phyloP scores from a whole-genome alignment of 2,329 filamentous ascomycete species.

The Mycogone perniciosa region DNA sequence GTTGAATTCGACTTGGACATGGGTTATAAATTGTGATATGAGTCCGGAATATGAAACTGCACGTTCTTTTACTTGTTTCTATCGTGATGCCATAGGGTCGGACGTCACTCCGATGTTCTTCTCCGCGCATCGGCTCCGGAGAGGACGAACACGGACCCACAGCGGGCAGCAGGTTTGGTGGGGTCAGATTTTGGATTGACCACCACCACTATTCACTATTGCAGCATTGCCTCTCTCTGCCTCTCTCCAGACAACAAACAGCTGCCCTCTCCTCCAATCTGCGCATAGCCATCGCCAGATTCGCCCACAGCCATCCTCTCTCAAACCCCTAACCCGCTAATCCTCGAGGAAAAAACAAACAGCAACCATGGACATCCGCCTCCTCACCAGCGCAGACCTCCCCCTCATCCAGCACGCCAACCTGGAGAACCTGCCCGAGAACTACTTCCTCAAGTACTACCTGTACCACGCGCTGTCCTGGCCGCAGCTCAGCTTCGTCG shows the following conservation, averaged over 20 bases:
- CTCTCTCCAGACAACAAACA: neutral
- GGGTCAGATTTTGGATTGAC: slow-evolving; percentile 6
- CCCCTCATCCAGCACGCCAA: slow-evolving; percentile 96
- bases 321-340: neutral
- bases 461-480: slow-evolving; percentile 97
- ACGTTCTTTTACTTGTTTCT: neutral
- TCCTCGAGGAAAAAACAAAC: neutral
- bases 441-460: slow-evolving; percentile 99
- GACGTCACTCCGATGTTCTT: neutral
- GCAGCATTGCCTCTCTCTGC: neutral
- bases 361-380: slow-evolving; percentile 76
- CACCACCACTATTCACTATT: neutral
- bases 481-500: slow-evolving; percentile 95
- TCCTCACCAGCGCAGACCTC: slow-evolving; percentile 76
- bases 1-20: no score
- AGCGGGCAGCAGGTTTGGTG: slow-evolving; percentile 9
- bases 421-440: slow-evolving; percentile 97
- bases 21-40: no score
- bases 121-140: neutral
- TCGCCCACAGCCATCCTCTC: neutral
- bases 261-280: neutral
- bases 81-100: neutral
- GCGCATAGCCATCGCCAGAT: neutral
- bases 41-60: no score
- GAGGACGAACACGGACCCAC: slow-evolving; percentile 2